Conservation (phyloP, 768 basidiomycete species). For the Tricholoma sp. region DNA sequence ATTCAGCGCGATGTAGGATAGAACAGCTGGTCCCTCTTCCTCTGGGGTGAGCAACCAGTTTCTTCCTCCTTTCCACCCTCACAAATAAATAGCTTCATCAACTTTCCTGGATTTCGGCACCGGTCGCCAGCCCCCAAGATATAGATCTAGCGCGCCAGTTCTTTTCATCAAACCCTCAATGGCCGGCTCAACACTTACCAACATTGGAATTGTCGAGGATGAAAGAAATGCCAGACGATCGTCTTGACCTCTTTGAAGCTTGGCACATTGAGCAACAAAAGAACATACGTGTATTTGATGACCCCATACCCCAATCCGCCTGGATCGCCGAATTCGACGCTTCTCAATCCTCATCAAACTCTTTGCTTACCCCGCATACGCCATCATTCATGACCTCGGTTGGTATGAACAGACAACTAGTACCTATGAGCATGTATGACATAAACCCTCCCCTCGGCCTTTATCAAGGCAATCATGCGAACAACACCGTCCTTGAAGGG, state of each 20-base stretch:
- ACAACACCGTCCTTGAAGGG: constrained; percentile 20
- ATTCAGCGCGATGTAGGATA: constrained; percentile 45
- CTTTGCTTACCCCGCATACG: constrained; percentile 27
- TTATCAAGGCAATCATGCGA: constrained; percentile 24
- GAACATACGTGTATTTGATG: constrained; percentile 33
- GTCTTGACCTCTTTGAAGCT: constrained; percentile 39
- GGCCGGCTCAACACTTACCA: constrained; percentile 17
- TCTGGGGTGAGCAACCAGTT: constrained; percentile 44
- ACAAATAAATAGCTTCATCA: constrained; percentile 56
- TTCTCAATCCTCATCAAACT: background rate
- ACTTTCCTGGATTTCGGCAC: constrained; percentile 54
- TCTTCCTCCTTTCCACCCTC: constrained; percentile 3
- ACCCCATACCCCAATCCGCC: constrained; percentile 24
- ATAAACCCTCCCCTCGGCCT: constrained; percentile 25
- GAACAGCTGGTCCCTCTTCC: constrained; percentile 69
- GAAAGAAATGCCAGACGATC: constrained; percentile 16
- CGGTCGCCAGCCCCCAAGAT: constrained; percentile 57
- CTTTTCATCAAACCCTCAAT: constrained; percentile 46
- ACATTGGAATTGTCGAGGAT: constrained; percentile 18
- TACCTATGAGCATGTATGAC: constrained; percentile 37
- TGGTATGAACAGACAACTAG: constrained; percentile 30
- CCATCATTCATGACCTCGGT: constrained; percentile 32
- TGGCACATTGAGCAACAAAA: constrained; percentile 52
- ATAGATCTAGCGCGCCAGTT: constrained; percentile 74
- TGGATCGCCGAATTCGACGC: constrained; percentile 59